Evolutionary conservation across 2,329 filamentous ascomycete species (phyloP), one percentile per base, ranked within the genome.

Genomic region (Bipolaris zeicola): DNA sequence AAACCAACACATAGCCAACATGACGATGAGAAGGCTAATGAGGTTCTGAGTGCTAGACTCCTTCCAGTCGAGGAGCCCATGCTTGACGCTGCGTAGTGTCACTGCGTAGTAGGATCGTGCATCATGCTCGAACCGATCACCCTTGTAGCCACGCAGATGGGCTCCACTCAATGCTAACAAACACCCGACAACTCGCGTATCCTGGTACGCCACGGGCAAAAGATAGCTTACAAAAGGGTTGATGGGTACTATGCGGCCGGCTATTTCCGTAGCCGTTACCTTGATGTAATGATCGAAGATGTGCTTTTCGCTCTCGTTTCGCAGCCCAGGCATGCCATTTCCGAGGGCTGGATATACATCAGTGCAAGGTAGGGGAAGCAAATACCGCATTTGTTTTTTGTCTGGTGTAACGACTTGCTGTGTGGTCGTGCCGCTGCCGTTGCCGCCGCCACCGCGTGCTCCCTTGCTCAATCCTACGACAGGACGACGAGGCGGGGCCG

Each of bases 341-440:
- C 10, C 18, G 10, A 45, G 31, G 16, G 2, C 26, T 8, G 33
- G 33, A 33, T 37, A 36, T 16, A 38, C 14, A 48, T 5, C 6
- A 26, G 33, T 37, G 20, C 20, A n/a, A 37, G 7, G 20, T 8
- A 8, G 10, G 5, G 45, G 45, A 48, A 37, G 45, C 33, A 37
- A 48, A 26, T 18, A 36, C 5, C 45, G 45, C 45, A 48, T 16
- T 28, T 28, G 45, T 48, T 24, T 37, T 37, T 36, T 48, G 45
- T 37, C 22, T 20, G 14, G 6, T 82, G 78, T 63, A 80, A 83
- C 48, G 74, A 76, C 16, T 65, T 85, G 7, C 79, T 84, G 6
- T 89, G 87, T 65, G 86, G 86, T 8, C 7, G 31, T 48, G 34
- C 33, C 18, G 14, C 8, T 24, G 11, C 14, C 22, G 18, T 10